These are phyloP conservation scores for Moringa oleifera DNA, from an alignment of 345 rosid species.

Conservation along the genomic window DNA sequence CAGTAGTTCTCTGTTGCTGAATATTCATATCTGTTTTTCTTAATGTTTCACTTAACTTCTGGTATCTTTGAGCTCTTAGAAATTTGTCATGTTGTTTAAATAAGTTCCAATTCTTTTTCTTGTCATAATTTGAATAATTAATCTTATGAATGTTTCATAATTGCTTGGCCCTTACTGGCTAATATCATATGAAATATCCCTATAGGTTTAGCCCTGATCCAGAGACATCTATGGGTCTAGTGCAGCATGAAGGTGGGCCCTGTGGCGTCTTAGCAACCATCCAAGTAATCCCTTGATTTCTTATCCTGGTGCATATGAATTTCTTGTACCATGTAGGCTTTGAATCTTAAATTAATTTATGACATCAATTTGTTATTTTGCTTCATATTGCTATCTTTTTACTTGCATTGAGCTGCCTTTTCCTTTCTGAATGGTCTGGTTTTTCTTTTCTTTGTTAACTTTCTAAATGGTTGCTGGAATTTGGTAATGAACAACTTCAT, in stretches of 20 bases:
- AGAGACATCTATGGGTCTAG: constrained; percentile 96
- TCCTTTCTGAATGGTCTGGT: not conserved
- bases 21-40: not conserved
- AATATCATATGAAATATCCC: constrained; percentile 21
- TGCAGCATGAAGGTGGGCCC: constrained; percentile 99
- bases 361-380: not conserved
- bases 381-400: too few species aligned
- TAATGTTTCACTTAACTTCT: constrained; percentile 3
- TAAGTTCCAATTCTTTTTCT: constrained; percentile 4
- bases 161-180: constrained; percentile 18
- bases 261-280: constrained; percentile 98
- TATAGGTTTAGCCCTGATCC: constrained; percentile 94
- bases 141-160: constrained; percentile 10
- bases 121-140: not conserved
- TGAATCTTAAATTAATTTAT: constrained; percentile 11
- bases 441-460: not conserved
- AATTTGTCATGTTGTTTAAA: constrained; percentile 3
- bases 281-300: constrained; percentile 57
- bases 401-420: not conserved
- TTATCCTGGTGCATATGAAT: constrained; percentile 16
- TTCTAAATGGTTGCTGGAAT: too few species aligned
- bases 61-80: constrained; percentile 1
- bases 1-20: not conserved
- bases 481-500: too few species aligned
- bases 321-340: constrained; percentile 4